Evolutionary conservation across 192 early-diverging fungal species (phyloP).

Genomic region (Oehlia diaphana): DNA sequence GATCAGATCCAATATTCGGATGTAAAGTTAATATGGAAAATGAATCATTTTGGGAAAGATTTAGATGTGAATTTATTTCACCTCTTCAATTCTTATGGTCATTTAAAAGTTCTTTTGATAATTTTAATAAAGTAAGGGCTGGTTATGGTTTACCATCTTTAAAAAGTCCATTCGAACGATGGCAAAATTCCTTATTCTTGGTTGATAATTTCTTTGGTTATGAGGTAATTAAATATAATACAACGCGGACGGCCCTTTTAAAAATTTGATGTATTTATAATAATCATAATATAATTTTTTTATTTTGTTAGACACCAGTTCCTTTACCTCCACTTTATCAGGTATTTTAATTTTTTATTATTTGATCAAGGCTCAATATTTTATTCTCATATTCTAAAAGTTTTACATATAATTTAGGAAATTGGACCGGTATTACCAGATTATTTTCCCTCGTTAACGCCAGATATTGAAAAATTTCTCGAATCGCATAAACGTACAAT

Average conservation of each 20-base stretch:
- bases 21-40: slow-evolving; percentile 6
- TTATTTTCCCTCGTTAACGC: slow-evolving; percentile 5
- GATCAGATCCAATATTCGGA: not conserved
- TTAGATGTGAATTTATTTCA: not conserved
- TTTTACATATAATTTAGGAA: not conserved
- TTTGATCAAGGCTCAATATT: too few relatives aligned
- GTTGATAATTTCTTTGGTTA: not conserved
- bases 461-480: not conserved
- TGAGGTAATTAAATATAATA: not conserved
- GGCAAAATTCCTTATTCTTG: not conserved
- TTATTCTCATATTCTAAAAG: too few relatives aligned
- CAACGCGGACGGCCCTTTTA: too few relatives aligned
- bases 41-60: slow-evolving; percentile 11
- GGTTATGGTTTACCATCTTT: not conserved
- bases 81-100: not conserved
- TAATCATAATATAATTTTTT: too few relatives aligned
- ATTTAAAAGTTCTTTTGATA: too few relatives aligned
- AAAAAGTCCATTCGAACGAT: not conserved
- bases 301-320: not conserved
- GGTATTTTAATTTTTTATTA: not conserved
- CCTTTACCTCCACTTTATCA: not conserved
- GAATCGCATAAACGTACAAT: not conserved
- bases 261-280: too few relatives aligned
- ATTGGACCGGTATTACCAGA: slow-evolving; percentile 38
- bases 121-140: not conserved